phyloP scores from a whole-genome alignment of 2,329 filamentous ascomycete species.

The Arachnomyces sp. region DNA sequence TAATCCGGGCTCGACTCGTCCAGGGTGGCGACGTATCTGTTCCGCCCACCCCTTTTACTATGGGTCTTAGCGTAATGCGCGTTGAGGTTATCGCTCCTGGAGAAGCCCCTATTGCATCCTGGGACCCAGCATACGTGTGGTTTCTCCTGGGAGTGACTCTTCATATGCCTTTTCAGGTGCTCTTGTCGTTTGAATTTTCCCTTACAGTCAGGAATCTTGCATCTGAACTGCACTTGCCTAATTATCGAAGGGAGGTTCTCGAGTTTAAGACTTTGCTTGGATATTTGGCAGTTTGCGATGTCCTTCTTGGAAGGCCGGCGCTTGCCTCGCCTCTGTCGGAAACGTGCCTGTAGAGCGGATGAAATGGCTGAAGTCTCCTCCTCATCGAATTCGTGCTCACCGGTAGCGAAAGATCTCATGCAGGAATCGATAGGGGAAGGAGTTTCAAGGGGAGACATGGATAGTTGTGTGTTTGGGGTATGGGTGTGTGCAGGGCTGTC shows the following conservation, averaged over 20 bases:
- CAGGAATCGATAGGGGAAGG: slow-evolving; percentile 28
- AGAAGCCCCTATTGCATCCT: slow-evolving; percentile 34
- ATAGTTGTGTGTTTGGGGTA: slow-evolving; percentile 28
- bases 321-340: slow-evolving; percentile 19
- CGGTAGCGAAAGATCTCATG: slow-evolving; percentile 27
- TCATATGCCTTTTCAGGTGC: slow-evolving; percentile 42
- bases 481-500: slow-evolving; percentile 27
- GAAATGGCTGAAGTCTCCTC: slow-evolving; percentile 27
- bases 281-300: slow-evolving; percentile 18
- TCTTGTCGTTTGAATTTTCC: slow-evolving; percentile 42
- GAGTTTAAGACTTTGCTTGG: slow-evolving; percentile 28
- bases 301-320: slow-evolving; percentile 27
- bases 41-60: slow-evolving; percentile 38
- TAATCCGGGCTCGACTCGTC: slow-evolving; percentile 36
- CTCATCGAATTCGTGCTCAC: slow-evolving; percentile 23
- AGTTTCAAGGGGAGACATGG: slow-evolving; percentile 28
- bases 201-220: slow-evolving; percentile 35
- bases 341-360: slow-evolving; percentile 24
- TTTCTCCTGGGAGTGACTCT: slow-evolving; percentile 39
- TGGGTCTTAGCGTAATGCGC: slow-evolving; percentile 40
- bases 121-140: slow-evolving; percentile 38
- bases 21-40: slow-evolving; percentile 38
- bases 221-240: slow-evolving; percentile 34
- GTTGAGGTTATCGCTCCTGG: slow-evolving; percentile 38
- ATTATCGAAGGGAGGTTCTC: slow-evolving; percentile 32